Evolutionary conservation across 306 rosid species (phyloP).

Genomic region (Oemleria cerasiformis): DNA sequence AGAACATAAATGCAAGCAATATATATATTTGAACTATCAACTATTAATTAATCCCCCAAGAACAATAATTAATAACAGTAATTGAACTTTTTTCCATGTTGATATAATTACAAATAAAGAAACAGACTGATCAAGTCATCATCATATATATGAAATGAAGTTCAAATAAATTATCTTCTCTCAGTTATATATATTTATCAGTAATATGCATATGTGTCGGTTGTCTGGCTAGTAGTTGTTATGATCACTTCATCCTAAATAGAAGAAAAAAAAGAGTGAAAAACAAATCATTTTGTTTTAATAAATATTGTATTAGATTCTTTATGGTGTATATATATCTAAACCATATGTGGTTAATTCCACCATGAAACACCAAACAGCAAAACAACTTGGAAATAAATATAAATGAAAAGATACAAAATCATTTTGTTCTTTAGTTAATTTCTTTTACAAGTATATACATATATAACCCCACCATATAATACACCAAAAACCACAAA

Average conservation of each 20-base stretch:
- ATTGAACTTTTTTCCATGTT: constrained; percentile 1
- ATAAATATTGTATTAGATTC: neutral
- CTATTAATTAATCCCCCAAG: neutral
- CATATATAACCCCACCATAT: constrained; percentile 1
- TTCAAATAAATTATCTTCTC: too few relatives aligned
- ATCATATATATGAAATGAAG: too few relatives aligned
- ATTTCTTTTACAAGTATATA: constrained; percentile 2
- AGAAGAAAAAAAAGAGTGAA: neutral
- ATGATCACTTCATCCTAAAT: constrained; percentile 12
- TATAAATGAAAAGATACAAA: constrained; percentile 12
- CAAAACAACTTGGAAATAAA: constrained; percentile 1
- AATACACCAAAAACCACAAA: constrained; percentile 6
- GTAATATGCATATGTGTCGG: neutral
- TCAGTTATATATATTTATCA: neutral
- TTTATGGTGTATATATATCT: neutral
- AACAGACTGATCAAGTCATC: neutral
- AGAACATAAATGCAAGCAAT: neutral
- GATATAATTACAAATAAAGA: constrained; percentile 3
- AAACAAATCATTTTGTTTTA: neutral
- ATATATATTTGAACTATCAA: neutral
- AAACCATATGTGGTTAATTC: neutral
- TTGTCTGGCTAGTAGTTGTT: neutral
- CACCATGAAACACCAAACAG: neutral
- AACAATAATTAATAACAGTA: neutral
- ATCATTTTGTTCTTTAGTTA: constrained; percentile 1